Conservation (phyloP, 73 alveolate genomes). For the Diophrys sp. region DNA sequence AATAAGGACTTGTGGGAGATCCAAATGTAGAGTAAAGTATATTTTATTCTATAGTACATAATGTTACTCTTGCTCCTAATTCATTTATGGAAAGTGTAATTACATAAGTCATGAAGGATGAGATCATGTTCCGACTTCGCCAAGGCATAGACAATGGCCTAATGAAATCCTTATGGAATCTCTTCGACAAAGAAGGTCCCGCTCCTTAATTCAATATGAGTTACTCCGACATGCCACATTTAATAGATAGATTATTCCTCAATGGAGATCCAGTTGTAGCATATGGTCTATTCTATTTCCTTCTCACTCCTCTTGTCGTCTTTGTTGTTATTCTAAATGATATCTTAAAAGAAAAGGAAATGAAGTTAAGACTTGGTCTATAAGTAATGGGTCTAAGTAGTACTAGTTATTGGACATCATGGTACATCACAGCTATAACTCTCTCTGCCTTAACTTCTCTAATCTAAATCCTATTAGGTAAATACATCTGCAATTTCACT, state of each 20-base stretch:
- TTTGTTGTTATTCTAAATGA: constrained; percentile 3
- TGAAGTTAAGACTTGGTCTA: constrained; percentile 17
- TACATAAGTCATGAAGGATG: neutral
- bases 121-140: neutral
- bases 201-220: constrained; percentile 6
- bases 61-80: neutral
- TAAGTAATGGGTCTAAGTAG: constrained; percentile 22
- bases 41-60: neutral
- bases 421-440: constrained; percentile 14
- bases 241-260: constrained; percentile 4
- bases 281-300: constrained; percentile 26
- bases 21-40: neutral
- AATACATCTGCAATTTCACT: neutral
- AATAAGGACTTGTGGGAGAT: neutral
- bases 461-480: constrained; percentile 8
- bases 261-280: constrained; percentile 11
- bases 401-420: constrained; percentile 32
- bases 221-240: constrained; percentile 11
- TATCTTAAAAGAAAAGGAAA: constrained; percentile 22
- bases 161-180: constrained; percentile 1
- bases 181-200: neutral
- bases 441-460: constrained; percentile 7
- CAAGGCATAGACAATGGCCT: constrained; percentile 12
- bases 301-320: constrained; percentile 16
- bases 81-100: constrained; percentile 4